Evolutionary conservation across 306 rosid genomes (phyloP).

Genomic region (Gynostemma pentaphyllum): DNA sequence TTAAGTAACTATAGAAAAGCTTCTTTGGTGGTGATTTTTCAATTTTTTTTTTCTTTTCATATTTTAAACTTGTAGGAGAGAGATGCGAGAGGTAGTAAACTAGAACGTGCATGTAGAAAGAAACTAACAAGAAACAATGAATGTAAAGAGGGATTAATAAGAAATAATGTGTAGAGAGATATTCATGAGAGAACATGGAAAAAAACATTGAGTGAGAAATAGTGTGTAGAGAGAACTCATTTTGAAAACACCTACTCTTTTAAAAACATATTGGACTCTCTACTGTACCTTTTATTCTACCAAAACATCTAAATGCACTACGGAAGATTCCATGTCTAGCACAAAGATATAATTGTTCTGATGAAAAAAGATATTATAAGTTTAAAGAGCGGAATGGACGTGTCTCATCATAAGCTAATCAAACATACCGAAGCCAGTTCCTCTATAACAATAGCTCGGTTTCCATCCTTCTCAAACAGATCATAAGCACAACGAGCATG

Average conservation of each 20-base stretch:
- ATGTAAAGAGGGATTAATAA: no score
- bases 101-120: no score
- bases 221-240: not conserved
- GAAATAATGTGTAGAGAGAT: no score
- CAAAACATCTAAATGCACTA: not conserved
- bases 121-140: no score
- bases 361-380: not conserved
- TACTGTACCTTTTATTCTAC: not conserved
- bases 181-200: no score
- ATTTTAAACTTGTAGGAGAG: no score
- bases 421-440: conserved; percentile 61
- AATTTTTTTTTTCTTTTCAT: no score
- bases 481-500: conserved; percentile 58
- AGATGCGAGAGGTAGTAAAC: no score
- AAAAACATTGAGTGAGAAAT: no score
- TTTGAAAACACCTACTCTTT: not conserved
- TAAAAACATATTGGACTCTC: not conserved
- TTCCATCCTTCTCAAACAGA: conserved; percentile 52
- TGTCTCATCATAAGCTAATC: not conserved
- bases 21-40: no score
- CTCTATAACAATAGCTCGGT: conserved; percentile 48
- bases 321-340: not conserved
- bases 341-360: not conserved
- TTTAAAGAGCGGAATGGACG: not conserved
- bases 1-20: no score